Evolutionary conservation across 2,329 filamentous ascomycete species (phyloP), one percentile per base, ranked within the genome.

Genomic region (Stagonosporopsis chrysanthemi): DNA sequence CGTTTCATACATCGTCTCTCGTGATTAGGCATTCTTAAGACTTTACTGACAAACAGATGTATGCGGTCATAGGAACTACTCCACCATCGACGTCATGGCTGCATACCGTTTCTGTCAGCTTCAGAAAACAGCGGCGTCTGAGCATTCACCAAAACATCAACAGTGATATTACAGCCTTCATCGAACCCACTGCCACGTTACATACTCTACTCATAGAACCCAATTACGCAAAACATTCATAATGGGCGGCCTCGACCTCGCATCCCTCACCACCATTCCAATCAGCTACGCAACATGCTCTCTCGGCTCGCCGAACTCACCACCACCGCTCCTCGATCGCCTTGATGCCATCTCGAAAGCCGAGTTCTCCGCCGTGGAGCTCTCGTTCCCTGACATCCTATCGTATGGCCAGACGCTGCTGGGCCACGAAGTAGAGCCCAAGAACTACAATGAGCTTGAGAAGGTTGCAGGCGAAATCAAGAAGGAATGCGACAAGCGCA

Each of bases 371-470:
- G 88, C 82, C 14, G 87, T 93, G 56, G 90, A 93, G 74, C 83
- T 93, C 7, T 87, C 87, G 0, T 90, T 92, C 77, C 88, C 89
- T 0, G 89, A 93, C 64, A 84, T 94, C 2, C 73, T 88, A 11
- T 77, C 83, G 6, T 90, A 89, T 64, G 88, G 86, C 4, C 78
- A 78, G 4, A 74, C 82, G 3, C 73, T 85, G 4, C 78, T 82
- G 14, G 76, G 81, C 29, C 76, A 81, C 15, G 74, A 84, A 4
- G 78, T 90, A 9, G 75, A 77, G 1, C 78, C 83, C 0, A 79
- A 86, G 40, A 84, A 90, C 69, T 91, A 87, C 64, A 76, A 83
- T 17, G 75, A 82, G 3, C 79, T 92, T 0, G 81, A 81, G 52
- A 75, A 77, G 2, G 82, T 87, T 0, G 87, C 83, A 0, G 68